Percentiles rank a stretch among this genome's conserved stretches.
These are phyloP conservation scores for Aspergillus sp. DNA, from an alignment of 2,329 filamentous ascomycete genomes.

Conservation along the genomic window DNA sequence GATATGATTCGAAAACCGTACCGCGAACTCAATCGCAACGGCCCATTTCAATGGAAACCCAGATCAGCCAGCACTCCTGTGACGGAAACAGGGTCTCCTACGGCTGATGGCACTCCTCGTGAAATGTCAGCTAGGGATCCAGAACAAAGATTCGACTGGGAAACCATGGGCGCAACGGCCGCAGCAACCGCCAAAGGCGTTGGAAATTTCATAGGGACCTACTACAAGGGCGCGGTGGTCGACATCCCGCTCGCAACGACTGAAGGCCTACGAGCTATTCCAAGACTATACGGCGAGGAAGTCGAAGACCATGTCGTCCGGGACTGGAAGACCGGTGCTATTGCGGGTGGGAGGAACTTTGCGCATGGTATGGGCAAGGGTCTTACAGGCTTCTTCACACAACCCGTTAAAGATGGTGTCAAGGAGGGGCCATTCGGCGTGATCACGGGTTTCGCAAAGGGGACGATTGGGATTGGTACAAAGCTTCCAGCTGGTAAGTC, in stretches of 20 bases:
- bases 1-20: slow-evolving; percentile 23
- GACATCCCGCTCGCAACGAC: slow-evolving; percentile 31
- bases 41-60: background rate
- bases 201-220: slow-evolving; percentile 16
- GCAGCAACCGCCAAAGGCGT: slow-evolving; percentile 15
- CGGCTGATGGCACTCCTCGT: too few species aligned
- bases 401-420: slow-evolving; percentile 24
- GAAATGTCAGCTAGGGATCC: background rate
- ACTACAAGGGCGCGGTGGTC: slow-evolving; percentile 27
- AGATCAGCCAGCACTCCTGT: background rate
- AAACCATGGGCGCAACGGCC: slow-evolving; percentile 5
- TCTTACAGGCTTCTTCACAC: slow-evolving; percentile 21
- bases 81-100: too few species aligned
- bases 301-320: slow-evolving; percentile 25
- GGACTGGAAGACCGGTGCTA: slow-evolving; percentile 26
- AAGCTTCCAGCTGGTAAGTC: slow-evolving; percentile 19
- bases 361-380: slow-evolving; percentile 24
- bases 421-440: slow-evolving; percentile 26
- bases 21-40: slow-evolving; percentile 14
- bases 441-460: slow-evolving; percentile 28
- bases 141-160: background rate
- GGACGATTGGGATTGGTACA: slow-evolving; percentile 15
- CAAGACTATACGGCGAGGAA: slow-evolving; percentile 31
- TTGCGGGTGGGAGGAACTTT: slow-evolving; percentile 27
- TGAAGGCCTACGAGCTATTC: slow-evolving; percentile 29